Evolutionary conservation across 768 basidiomycete species (phyloP), one percentile per base, ranked within the genome.

Genomic region (Leucosporidium creatinivorum): DNA sequence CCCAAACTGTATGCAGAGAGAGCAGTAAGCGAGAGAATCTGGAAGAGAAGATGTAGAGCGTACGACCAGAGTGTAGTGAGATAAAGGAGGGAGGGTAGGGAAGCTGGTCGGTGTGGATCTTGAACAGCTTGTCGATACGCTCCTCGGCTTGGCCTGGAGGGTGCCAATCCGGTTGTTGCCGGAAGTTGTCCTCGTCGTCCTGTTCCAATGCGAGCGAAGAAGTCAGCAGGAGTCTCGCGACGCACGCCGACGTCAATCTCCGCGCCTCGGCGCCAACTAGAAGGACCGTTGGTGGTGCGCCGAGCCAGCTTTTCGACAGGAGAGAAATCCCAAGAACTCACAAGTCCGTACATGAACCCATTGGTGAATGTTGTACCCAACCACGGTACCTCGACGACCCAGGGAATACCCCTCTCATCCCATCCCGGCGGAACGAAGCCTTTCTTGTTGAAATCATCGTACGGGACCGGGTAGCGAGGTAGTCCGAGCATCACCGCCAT

Each of bases 161-260:
- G 47, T 71, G 66, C 69, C 70, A 73, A 56, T 72, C 73, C 5
- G 70, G 66, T 49, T 75, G 73, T 28, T 69, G 66, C 1, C 67
- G 60, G 44, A 75, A 73, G 62, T 73, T 73, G 65, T 73, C 73
- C 52, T 69, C 73, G 58, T 73, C 73, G 68, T 73, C 73, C 71
- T 74, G 57, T 21, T 18, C 30, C 23, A 3, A 1, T 26, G 44
- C 25, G 28, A 25, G 25, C 13, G 12, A 26, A 31, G 17, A 7
- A 25, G 31, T 62, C 39, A 50, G 61, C 12, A 21, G 5, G 21
- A 39, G 19, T n/a, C n/a, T 51, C 17, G 25, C 17, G 9, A 25
- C 8, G 28, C 36, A 25, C 6, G 15, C 10, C 44, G 17, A 48
- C 15, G 15, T 25, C 23, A 36, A 61, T 39, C 55, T 21, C 31